These are phyloP conservation scores for Wickerhamiella sorbophila DNA, from an alignment of 805 yeast genomes.

Conservation along the genomic window DNA sequence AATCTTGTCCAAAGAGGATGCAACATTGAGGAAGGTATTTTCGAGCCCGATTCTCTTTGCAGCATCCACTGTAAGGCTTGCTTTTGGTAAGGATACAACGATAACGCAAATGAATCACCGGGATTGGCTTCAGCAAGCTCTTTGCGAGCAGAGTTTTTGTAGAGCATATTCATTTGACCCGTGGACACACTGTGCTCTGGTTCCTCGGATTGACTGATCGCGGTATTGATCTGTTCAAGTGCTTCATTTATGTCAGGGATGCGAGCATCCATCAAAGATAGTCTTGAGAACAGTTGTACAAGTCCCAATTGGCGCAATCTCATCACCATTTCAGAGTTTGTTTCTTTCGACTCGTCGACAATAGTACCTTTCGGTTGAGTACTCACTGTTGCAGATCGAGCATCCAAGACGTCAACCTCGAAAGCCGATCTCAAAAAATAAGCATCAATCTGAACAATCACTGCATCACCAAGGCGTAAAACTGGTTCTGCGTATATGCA, in stretches of 20 bases:
- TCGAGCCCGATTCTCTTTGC: conserved; percentile 53
- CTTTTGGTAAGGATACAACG: conserved; percentile 62
- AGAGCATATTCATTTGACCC: conserved; percentile 65
- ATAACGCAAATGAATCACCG: conserved; percentile 39
- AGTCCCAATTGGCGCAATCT: conserved; percentile 44
- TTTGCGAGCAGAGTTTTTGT: conserved; percentile 40
- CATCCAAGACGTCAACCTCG: conserved; percentile 24
- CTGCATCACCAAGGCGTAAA: conserved; percentile 62
- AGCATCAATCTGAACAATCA: conserved; percentile 55
- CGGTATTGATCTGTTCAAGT: conserved; percentile 3
- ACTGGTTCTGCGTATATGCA: conserved; percentile 45
- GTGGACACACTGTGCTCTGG: conserved; percentile 35
- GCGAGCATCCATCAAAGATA: conserved; percentile 21
- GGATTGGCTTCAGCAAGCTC: conserved; percentile 50
- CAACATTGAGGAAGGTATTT: conserved; percentile 29
- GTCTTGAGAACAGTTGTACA: conserved; percentile 38
- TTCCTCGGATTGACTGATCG: conserved; percentile 19
- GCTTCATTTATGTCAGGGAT: conserved; percentile 6
- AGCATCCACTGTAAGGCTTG: conserved; percentile 85
- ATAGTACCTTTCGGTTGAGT: conserved; percentile 7
- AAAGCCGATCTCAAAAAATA: conserved; percentile 32
- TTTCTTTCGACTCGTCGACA: conserved; percentile 31
- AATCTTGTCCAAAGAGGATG: conserved; percentile 80
- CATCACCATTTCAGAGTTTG: conserved; percentile 36
- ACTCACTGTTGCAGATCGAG: conserved; percentile 1